Evolutionary conservation across 164 flowering plant genomes (phyloP).

Genomic region (Santalum album): DNA sequence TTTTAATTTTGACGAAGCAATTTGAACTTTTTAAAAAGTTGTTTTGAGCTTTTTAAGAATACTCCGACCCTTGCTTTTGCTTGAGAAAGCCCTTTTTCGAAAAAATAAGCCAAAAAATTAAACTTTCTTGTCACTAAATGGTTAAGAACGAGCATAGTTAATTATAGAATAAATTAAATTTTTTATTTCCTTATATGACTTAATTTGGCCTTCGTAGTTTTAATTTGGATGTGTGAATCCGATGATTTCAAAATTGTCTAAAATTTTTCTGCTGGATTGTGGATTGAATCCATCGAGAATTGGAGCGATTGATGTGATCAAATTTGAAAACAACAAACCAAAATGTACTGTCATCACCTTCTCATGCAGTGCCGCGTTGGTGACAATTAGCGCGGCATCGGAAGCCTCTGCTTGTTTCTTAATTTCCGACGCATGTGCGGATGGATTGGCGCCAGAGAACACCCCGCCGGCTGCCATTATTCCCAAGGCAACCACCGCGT

Average conservation of each 20-base stretch:
- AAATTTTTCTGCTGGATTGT: neutral
- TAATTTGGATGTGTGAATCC: neutral
- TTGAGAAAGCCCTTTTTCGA: too few species aligned
- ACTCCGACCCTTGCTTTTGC: too few species aligned
- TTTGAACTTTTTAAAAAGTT: too few species aligned
- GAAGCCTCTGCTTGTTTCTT: conserved; percentile 73
- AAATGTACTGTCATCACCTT: conserved; percentile 38
- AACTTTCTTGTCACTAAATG: too few species aligned
- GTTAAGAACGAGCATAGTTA: too few species aligned
- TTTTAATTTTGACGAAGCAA: too few species aligned
- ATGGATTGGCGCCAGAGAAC: conserved; percentile 85
- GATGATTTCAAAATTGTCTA: neutral
- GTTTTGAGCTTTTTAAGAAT: too few species aligned
- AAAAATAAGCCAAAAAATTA: too few species aligned
- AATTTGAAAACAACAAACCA: neutral
- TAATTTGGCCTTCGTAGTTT: too few species aligned
- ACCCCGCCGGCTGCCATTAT: conserved; percentile 94
- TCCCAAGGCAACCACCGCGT: conserved; percentile 68
- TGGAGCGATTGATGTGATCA: neutral
- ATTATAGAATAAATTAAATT: neutral
- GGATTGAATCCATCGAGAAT: neutral
- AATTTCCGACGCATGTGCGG: conserved; percentile 61
- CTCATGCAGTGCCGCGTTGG: conserved; percentile 45
- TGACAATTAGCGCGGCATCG: conserved; percentile 64
- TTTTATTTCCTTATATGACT: too few species aligned